These are phyloP conservation scores for Lagenidium sp. DNA, from an alignment of 352 stramenopile species.

Conservation along the genomic window DNA sequence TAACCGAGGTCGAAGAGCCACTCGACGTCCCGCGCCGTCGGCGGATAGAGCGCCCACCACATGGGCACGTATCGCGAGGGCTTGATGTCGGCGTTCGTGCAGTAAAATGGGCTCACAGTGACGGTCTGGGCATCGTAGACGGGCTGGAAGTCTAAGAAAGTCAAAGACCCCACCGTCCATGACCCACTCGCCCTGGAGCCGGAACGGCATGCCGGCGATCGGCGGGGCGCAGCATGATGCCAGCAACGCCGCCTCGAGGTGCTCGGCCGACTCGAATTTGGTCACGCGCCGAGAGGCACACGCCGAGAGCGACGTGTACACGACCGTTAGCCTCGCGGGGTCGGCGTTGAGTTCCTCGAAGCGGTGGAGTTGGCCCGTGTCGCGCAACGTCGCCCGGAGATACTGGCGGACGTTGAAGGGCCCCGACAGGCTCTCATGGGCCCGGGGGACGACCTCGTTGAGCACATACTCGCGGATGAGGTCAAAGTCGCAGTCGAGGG, in stretches of 20 bases:
- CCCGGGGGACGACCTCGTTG: conserved; percentile 29
- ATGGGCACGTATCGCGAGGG: conserved; percentile 85
- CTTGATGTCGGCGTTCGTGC: conserved; percentile 82
- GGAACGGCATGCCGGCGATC: conserved; percentile 78
- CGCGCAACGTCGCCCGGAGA: conserved; percentile 34
- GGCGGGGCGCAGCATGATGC: conserved; percentile 74
- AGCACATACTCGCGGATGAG: conserved; percentile 57
- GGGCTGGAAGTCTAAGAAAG: conserved; percentile 84
- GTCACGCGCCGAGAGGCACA: conserved; percentile 57
- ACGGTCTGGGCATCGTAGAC: conserved; percentile 62
- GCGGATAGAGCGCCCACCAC: conserved; percentile 78
- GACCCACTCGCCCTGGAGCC: conserved; percentile 76
- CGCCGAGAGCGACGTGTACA: conserved; percentile 70
- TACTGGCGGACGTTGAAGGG: conserved; percentile 66
- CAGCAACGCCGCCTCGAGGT: conserved; percentile 54
- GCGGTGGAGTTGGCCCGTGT: conserved; percentile 27
- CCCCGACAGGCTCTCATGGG: conserved; percentile 34
- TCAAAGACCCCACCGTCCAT: conserved; percentile 81
- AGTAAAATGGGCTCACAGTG: conserved; percentile 83
- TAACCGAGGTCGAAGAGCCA: conserved; percentile 86
- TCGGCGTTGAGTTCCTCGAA: conserved; percentile 39
- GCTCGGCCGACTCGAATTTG: conserved; percentile 49
- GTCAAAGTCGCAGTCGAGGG: conserved; percentile 69
- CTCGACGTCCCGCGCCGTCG: conserved; percentile 50
- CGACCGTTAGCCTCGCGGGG: conserved; percentile 35